Percentiles rank a stretch among this genome's conserved stretches.
phyloP scores from a whole-genome alignment of 2,329 filamentous ascomycete genomes.

The Colletotrichum sp. region DNA sequence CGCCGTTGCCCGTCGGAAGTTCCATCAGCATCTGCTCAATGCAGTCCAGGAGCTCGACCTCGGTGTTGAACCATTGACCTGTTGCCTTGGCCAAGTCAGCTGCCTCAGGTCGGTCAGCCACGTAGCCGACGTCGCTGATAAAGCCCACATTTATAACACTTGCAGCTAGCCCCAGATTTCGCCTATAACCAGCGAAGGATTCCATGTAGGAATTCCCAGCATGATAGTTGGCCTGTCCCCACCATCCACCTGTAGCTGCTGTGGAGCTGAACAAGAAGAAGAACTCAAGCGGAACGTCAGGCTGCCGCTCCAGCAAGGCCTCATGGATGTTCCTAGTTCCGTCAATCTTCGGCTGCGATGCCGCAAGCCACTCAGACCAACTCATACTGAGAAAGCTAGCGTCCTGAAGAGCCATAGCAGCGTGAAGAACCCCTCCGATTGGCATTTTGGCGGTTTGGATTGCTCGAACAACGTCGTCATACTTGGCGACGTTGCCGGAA shows the following conservation, averaged over 20 bases:
- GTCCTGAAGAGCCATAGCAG: conserved; percentile 39
- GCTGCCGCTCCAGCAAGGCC: conserved; percentile 8
- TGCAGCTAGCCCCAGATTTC: conserved; percentile 37
- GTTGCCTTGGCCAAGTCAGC: neutral
- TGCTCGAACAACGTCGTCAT: conserved; percentile 30
- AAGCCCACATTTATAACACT: conserved; percentile 43
- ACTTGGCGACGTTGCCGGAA: conserved; percentile 34
- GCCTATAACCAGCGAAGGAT: conserved; percentile 39
- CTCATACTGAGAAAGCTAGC: conserved; percentile 37
- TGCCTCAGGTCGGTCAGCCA: conserved; percentile 36
- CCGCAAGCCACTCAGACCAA: conserved; percentile 36
- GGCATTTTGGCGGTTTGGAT: conserved; percentile 26
- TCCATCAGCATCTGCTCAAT: neutral
- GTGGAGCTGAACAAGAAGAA: conserved; percentile 40
- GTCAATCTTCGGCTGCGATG: conserved; percentile 41
- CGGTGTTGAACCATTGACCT: neutral
- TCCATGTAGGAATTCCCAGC: conserved; percentile 46
- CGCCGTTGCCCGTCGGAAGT: neutral
- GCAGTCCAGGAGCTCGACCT: neutral
- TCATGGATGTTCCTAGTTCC: conserved; percentile 49
- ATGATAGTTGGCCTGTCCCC: conserved; percentile 43
- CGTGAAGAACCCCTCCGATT: conserved; percentile 44
- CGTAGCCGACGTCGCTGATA: conserved; percentile 41
- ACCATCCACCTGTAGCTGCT: conserved; percentile 35
- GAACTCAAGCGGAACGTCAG: conserved; percentile 34